These are phyloP conservation scores for Tetrahymena elliotti DNA, from an alignment of 73 alveolate genomes.

Conservation along the genomic window DNA sequence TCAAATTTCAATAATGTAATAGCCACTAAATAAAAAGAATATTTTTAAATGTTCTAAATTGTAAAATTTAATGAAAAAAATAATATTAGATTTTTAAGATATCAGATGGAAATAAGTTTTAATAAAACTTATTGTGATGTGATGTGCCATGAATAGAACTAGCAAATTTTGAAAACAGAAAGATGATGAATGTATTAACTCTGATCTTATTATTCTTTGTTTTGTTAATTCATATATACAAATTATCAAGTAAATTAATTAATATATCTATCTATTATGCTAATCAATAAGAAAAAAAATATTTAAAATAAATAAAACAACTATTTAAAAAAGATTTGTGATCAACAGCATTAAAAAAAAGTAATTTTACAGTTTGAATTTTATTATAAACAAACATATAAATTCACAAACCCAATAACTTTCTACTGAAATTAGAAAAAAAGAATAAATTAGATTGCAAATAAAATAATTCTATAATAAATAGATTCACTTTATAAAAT, in stretches of 20 bases:
- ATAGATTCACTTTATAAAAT: not conserved
- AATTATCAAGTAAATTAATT: not conserved
- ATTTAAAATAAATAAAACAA: not conserved
- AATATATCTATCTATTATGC: not conserved
- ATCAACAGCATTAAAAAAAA: not conserved
- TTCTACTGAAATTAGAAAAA: not conserved
- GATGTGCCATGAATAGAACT: not conserved
- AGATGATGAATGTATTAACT: not conserved
- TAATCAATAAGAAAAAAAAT: not conserved
- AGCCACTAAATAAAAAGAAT: no score
- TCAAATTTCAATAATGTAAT: no score
- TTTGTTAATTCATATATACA: not conserved
- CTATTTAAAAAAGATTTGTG: not conserved
- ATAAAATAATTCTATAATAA: not conserved
- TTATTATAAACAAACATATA: no score
- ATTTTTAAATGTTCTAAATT: no score
- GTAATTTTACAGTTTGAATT: not conserved
- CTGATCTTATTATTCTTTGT: not conserved
- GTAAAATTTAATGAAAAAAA: no score
- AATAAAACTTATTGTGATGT: not conserved
- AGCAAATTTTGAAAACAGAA: not conserved
- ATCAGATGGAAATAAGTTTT: not conserved
- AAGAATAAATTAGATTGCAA: not conserved
- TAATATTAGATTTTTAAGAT: not conserved
- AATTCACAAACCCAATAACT: not conserved